Base-by-base conservation (phyloP, 31 red algal genomes). In the Endocladia muricata region DNA sequence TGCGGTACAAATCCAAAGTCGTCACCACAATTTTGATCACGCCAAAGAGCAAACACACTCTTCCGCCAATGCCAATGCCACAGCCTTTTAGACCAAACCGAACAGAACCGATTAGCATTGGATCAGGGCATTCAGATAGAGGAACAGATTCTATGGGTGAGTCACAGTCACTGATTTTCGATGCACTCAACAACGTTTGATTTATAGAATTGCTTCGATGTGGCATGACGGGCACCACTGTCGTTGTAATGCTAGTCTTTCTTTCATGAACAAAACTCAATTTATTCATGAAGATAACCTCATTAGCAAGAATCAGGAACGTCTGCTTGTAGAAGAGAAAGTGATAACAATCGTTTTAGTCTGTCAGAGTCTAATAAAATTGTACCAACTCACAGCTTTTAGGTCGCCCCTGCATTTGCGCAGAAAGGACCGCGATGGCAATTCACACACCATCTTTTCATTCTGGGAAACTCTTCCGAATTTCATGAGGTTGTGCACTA, bases 101-200 rank as follows among this genome's bases (percentile, higher is more conserved):
- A 58, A 58, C 55, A 58, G n/a, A n/a, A n/a, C n/a, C n/a, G n/a
- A 49, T 19, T 13, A 19, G 19, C 44, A 49, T 13, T 8, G 44
- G 19, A 8, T 19, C 61, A 1, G 7, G 30, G 30, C 61, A 19
- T 67, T 23, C 61, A 26, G 19, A 67, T 67, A 19, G 33, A 4
- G 4, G 28, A 67, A 36, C 60, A 74, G 44, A n/a, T n/a, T 25
- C 57, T 21, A 76, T 75, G 58, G 69, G 74, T 42, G 85, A 88
- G 38, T 88, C 85, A 32, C 85, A 78, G 43, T 79, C 85, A 19
- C 54, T 88, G 56, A 68, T 88, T 58, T 47, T 88, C 55, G 85
- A 88, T 70, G 85, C 85, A 25, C 55, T 88, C 15, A 88, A 88
- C 28, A 88, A 88, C 30, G 85, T 88, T 38, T 88, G 76, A 88